Evolutionary conservation across 352 stramenopile genomes (phyloP).

Genomic region (Phytophthora crassamura): DNA sequence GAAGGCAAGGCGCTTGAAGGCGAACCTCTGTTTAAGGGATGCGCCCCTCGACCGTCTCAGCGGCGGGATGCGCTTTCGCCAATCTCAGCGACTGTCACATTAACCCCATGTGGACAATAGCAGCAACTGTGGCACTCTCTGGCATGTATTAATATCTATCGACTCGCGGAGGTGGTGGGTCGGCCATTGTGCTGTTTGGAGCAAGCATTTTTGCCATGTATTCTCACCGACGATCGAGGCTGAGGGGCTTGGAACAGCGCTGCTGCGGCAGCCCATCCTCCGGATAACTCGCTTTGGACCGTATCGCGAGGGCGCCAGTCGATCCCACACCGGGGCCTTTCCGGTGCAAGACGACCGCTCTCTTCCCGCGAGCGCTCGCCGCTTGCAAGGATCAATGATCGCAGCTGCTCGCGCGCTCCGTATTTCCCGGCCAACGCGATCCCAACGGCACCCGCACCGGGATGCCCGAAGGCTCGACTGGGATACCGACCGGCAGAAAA

Average conservation of each 20-base stretch:
- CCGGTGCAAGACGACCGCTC: slow-evolving; percentile 23
- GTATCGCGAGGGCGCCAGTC: slow-evolving; percentile 17
- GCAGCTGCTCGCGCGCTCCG: slow-evolving; percentile 25
- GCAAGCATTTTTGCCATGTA: background rate
- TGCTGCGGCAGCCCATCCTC: background rate
- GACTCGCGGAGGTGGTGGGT: background rate
- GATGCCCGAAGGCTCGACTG: slow-evolving; percentile 1
- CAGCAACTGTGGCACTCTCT: too few relatives aligned
- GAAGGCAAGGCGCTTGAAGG: slow-evolving; percentile 16
- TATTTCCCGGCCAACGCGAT: slow-evolving; percentile 22
- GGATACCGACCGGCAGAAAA: slow-evolving; percentile 15
- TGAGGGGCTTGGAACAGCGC: background rate
- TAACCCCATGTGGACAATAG: slow-evolving; percentile 8
- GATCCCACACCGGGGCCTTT: background rate
- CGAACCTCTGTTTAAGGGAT: slow-evolving; percentile 34
- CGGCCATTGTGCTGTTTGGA: background rate
- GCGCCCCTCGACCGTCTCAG: slow-evolving; percentile 25
- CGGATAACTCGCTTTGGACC: slow-evolving; percentile 14
- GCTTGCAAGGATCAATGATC: slow-evolving; percentile 20
- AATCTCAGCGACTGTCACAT: slow-evolving; percentile 33
- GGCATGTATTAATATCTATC: background rate
- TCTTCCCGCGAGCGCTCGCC: slow-evolving; percentile 12
- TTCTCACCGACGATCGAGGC: background rate
- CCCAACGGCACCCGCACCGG: slow-evolving; percentile 2
- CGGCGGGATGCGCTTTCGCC: slow-evolving; percentile 15